phyloP scores from a whole-genome alignment of 192 early-diverging fungal species.

The Coemansia brasiliensis region DNA sequence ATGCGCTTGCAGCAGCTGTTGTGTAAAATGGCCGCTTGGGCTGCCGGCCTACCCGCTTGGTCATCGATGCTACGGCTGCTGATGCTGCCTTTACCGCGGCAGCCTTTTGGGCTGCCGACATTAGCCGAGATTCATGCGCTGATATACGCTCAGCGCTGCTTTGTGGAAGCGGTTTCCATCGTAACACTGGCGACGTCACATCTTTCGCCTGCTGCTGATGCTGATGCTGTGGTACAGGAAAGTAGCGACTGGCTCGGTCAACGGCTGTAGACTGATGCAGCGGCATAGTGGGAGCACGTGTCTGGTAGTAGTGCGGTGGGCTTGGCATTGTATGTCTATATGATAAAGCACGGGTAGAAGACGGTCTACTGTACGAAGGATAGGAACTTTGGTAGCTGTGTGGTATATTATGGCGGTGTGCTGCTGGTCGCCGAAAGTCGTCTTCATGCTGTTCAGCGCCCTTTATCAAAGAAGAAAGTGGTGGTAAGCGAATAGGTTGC shows the following conservation, averaged over 20 bases:
- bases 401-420: constrained; percentile 1
- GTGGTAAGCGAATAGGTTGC: constrained; percentile 30
- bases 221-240: constrained; percentile 4
- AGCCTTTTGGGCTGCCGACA: constrained; percentile 48
- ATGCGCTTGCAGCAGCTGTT: constrained; percentile 5
- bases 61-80: constrained; percentile 24
- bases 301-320: constrained; percentile 2
- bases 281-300: neutral
- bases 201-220: neutral
- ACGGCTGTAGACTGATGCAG: constrained; percentile 3
- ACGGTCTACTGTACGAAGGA: neutral
- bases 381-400: neutral
- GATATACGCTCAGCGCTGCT: constrained; percentile 36
- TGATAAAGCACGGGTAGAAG: neutral
- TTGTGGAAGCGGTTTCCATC: constrained; percentile 28
- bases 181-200: neutral
- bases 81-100: constrained; percentile 45
- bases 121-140: constrained; percentile 29
- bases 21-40: constrained; percentile 23
- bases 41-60: constrained; percentile 26
- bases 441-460: constrained; percentile 7
- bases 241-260: constrained; percentile 5
- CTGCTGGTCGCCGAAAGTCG: neutral
- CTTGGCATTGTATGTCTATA: neutral
- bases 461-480: constrained; percentile 44